phyloP scores from a whole-genome alignment of 345 rosid species.

The Hevea brasiliensis region DNA sequence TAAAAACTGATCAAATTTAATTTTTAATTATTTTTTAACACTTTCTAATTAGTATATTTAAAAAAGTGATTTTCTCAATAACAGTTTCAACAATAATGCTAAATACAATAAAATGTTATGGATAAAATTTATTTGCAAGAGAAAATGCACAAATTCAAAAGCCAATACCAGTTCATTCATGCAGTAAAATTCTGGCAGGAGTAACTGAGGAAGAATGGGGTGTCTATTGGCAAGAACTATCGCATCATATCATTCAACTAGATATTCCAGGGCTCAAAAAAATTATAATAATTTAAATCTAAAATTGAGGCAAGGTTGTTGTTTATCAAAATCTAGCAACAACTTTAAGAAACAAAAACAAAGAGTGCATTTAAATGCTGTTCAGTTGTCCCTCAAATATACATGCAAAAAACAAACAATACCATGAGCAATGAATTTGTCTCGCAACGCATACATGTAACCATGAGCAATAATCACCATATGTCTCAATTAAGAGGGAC shows the following conservation, averaged over 20 bases:
- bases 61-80: constrained; percentile 53
- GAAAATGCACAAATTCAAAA: not conserved
- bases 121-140: not conserved
- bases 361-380: not conserved
- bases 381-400: not conserved
- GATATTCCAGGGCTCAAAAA: not conserved
- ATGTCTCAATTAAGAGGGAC: not conserved
- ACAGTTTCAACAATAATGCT: constrained; percentile 72
- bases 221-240: not conserved
- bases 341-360: not conserved
- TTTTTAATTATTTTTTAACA: too few relatives aligned
- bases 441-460: not conserved
- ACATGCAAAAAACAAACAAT: not conserved
- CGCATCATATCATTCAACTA: not conserved
- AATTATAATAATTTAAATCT: too few relatives aligned
- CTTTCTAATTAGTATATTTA: too few relatives aligned
- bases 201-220: not conserved
- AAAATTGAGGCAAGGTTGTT: not conserved
- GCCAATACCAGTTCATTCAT: not conserved
- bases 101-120: too few relatives aligned
- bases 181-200: not conserved
- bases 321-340: not conserved
- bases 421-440: not conserved
- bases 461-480: not conserved
- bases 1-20: too few relatives aligned